Evolutionary conservation across 2,329 filamentous ascomycete species (phyloP).

Genomic region (Penicillium sp.): DNA sequence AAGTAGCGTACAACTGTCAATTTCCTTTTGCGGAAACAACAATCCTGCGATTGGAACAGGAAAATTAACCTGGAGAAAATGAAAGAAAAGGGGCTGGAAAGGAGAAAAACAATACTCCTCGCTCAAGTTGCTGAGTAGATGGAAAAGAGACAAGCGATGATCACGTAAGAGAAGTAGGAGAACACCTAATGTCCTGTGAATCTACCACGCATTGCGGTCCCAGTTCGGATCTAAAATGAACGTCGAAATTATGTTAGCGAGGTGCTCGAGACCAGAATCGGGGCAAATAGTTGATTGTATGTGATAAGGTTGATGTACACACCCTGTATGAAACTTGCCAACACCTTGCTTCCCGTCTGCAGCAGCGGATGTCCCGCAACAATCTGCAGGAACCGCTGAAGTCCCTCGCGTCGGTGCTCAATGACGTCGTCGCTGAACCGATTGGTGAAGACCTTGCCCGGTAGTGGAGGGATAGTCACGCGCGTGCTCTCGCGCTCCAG

Average conservation of each 20-base stretch:
- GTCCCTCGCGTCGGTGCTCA: slow-evolving; percentile 84
- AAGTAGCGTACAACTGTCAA: slow-evolving; percentile 26
- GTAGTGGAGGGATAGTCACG: slow-evolving; percentile 92
- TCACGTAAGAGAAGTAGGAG: not conserved
- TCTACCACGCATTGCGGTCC: slow-evolving; percentile 85
- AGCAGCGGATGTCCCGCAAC: slow-evolving; percentile 94
- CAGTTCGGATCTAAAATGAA: slow-evolving; percentile 60
- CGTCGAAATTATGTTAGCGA: slow-evolving; percentile 4
- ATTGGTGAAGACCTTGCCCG: slow-evolving; percentile 97
- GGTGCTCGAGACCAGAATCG: not conserved
- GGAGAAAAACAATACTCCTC: slow-evolving; percentile 5
- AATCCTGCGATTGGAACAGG: slow-evolving; percentile 1
- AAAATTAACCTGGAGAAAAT: not conserved
- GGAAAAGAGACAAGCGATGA: slow-evolving; percentile 9
- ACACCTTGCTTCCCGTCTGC: slow-evolving; percentile 95
- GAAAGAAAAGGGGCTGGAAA: not conserved
- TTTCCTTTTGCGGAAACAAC: slow-evolving; percentile 6
- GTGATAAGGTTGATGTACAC: slow-evolving; percentile 32
- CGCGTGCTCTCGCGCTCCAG: slow-evolving; percentile 92
- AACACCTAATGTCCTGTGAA: slow-evolving; percentile 1
- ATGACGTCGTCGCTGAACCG: slow-evolving; percentile 98
- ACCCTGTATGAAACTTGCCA: slow-evolving; percentile 97
- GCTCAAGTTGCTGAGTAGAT: slow-evolving; percentile 19
- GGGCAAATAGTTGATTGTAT: no score
- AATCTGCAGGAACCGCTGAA: slow-evolving; percentile 96